Base-by-base conservation (phyloP, 495 filamentous ascomycete genomes). In the Aspergillus baeticus region DNA sequence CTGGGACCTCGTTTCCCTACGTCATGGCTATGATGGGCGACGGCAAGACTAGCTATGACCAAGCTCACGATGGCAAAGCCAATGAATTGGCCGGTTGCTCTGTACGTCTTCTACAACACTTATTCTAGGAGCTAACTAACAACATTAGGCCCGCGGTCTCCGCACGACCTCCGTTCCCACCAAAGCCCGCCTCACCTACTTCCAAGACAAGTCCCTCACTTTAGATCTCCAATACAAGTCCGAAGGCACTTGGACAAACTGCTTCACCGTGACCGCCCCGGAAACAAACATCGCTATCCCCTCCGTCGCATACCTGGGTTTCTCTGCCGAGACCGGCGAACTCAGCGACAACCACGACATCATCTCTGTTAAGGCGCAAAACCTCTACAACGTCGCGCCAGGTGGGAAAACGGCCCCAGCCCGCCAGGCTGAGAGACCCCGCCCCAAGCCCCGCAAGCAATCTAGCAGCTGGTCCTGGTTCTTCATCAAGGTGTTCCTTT, bases 21-120 rank as follows among this genome's bases (percentile, higher is more conserved):
- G 88, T 99, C 62, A 96, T 97, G 91, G 95, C 95, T 47, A 97
- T 98, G 94, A 79, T 96, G 66, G 94, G 87, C 45, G 94, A 99
- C 70, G 92, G 94, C 29, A 75, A 89, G 68, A 96, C 88, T 26
- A 74, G 79, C 17, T 99, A 99, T 73, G 91, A 97, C 74, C 90
- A 97, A 72, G 87, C 85, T 59, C 92, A 93, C 63, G 95, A 99
- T 69, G 95, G 95, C 59, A 97, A 97, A 78, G 83, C 84, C 35
- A 92, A 88, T 60, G 94, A 99, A 69, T 73, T 96, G 39, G 92
- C 90, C 22, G 95, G 95, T 55, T 99, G 95, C 75, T 96, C 95
- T 36, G 85, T 87, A 75, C 41, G 82, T 69, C 49, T 31, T 20
- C 26, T 31, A 38, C 33, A 4, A 10, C 4, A 5, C 14, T 17